phyloP scores from a whole-genome alignment of 2,329 filamentous ascomycete genomes.

The Calonectria hongkongensis region DNA sequence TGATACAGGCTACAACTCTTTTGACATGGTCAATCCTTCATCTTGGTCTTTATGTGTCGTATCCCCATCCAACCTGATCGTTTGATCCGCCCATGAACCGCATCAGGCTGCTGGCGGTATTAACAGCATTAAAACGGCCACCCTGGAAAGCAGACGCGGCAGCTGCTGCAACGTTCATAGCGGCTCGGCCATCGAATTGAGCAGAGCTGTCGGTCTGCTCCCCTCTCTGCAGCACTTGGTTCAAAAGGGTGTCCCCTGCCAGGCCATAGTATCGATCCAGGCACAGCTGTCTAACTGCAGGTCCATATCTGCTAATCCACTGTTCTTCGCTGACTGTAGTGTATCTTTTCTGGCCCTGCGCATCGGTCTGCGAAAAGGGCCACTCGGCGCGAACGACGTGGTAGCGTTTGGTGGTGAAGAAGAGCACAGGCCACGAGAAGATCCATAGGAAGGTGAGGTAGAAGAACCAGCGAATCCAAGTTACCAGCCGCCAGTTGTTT shows the following conservation, averaged over 20 bases:
- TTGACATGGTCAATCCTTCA: neutral
- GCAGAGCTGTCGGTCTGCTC: neutral
- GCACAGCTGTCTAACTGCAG: constrained; percentile 46
- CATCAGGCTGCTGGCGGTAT: constrained; percentile 42
- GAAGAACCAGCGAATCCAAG: constrained; percentile 51
- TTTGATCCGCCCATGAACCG: constrained; percentile 37
- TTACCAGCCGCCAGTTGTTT: constrained; percentile 45
- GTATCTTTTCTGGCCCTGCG: constrained; percentile 38
- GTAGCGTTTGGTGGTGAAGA: constrained; percentile 47
- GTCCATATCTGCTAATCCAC: constrained; percentile 41
- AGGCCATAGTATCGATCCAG: constrained; percentile 48
- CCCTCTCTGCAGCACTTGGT: constrained; percentile 42
- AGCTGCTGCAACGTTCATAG: constrained; percentile 40
- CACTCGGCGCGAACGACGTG: constrained; percentile 44
- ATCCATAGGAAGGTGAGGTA: constrained; percentile 51
- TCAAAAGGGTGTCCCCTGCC: constrained; percentile 44
- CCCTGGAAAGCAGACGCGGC: constrained; percentile 47
- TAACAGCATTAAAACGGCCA: constrained; percentile 37
- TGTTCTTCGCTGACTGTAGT: constrained; percentile 47
- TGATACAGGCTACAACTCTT: neutral
- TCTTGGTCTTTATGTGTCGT: constrained; percentile 42
- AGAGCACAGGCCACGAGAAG: constrained; percentile 48
- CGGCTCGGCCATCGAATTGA: constrained; percentile 36
- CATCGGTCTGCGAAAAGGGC: constrained; percentile 41
- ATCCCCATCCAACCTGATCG: constrained; percentile 50